These are phyloP conservation scores for Otatea glauca DNA, from an alignment of 176 grass and related monocot genomes.

Conservation along the genomic window DNA sequence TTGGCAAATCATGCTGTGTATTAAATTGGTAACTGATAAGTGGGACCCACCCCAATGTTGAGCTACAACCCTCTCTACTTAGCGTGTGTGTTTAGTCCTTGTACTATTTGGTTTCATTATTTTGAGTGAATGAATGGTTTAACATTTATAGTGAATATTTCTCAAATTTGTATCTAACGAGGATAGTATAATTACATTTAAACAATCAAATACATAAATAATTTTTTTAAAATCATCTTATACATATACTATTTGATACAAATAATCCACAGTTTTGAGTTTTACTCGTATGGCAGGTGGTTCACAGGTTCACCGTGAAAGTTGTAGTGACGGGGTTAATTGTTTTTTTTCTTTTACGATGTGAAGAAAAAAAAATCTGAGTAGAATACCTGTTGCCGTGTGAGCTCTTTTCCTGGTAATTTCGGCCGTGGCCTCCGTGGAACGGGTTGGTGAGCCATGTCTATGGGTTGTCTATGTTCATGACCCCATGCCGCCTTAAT, in stretches of 20 bases:
- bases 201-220: too few species aligned
- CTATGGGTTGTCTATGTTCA: too few species aligned
- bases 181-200: too few species aligned
- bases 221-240: too few species aligned
- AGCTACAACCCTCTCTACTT: not conserved
- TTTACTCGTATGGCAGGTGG: not conserved
- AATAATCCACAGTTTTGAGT: not conserved
- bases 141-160: too few species aligned
- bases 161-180: too few species aligned
- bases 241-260: too few species aligned
- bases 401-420: not conserved
- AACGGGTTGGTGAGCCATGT: not conserved
- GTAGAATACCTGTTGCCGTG: not conserved
- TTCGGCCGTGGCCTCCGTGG: not conserved
- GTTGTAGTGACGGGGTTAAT: not conserved
- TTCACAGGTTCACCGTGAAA: not conserved
- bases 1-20: constrained; percentile 7
- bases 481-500: too few species aligned
- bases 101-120: too few species aligned
- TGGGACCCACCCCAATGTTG: not conserved
- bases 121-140: too few species aligned
- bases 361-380: not conserved
- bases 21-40: not conserved
- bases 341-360: not conserved
- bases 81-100: too few species aligned